Evolutionary conservation across 1,284 basidiomycete species (phyloP).

Genomic region (Cutaneotrichosporon sp.): DNA sequence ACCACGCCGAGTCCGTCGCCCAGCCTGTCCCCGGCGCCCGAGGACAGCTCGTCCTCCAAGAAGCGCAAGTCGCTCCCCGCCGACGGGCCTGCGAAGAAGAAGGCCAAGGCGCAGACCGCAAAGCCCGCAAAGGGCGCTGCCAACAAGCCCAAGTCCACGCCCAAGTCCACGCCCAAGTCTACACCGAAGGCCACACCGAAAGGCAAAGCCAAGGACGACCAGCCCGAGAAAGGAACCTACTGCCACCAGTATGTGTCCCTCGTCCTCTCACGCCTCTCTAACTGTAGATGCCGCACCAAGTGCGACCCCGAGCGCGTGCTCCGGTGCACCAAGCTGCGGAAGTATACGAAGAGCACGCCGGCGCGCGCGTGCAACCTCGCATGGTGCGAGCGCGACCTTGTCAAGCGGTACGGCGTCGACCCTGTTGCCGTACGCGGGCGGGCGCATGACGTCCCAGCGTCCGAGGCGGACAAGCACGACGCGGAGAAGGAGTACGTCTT

Average conservation of each 20-base stretch:
- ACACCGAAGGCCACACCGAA: not conserved
- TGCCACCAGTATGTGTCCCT: conserved; percentile 29
- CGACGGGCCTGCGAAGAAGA: conserved; percentile 1
- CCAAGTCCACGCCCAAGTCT: too few species aligned
- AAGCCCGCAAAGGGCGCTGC: not conserved
- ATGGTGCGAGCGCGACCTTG: conserved; percentile 32
- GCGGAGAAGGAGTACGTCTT: conserved; percentile 16
- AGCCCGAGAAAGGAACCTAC: conserved; percentile 22
- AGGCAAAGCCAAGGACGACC: conserved; percentile 2
- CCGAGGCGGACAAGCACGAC: conserved; percentile 13
- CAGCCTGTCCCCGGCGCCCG: not conserved
- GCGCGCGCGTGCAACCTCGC: conserved; percentile 28
- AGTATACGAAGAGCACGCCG: conserved; percentile 14
- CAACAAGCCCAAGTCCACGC: conserved; percentile 4
- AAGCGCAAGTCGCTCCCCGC: conserved; percentile 10
- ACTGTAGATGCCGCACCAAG: conserved; percentile 14
- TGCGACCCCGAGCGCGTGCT: conserved; percentile 21
- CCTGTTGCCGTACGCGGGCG: conserved; percentile 6
- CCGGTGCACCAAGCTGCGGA: conserved; percentile 29
- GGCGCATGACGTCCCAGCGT: not conserved
- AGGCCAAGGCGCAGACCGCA: conserved; percentile 8
- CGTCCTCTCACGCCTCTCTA: not conserved
- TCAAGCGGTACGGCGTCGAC: conserved; percentile 23
- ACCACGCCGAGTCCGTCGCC: not conserved
- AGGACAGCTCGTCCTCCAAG: not conserved